These are phyloP conservation scores for Rhizopogon roseolus DNA, from an alignment of 768 basidiomycete species.

Conservation along the genomic window DNA sequence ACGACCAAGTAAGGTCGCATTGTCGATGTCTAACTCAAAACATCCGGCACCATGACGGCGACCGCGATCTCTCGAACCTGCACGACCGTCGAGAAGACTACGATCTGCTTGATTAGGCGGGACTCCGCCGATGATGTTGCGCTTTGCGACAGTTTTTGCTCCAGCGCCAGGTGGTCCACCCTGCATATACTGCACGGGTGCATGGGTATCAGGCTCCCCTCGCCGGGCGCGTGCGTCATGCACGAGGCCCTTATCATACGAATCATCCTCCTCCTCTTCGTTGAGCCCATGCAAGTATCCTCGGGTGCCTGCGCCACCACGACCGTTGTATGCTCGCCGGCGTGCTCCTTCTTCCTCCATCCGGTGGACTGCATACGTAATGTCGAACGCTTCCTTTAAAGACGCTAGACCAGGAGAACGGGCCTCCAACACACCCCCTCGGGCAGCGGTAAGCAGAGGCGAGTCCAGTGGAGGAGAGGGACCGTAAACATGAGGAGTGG, in stretches of 20 bases:
- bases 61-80: slow-evolving; percentile 63
- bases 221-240: slow-evolving; percentile 42
- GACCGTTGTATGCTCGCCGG: slow-evolving; percentile 74
- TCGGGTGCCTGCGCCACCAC: slow-evolving; percentile 69
- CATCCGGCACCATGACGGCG: slow-evolving; percentile 24
- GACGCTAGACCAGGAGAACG: slow-evolving; percentile 90
- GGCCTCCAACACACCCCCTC: slow-evolving; percentile 69
- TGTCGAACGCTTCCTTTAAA: slow-evolving; percentile 97
- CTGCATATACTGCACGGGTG: background rate
- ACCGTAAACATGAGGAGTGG: slow-evolving; percentile 54
- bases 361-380: slow-evolving; percentile 97
- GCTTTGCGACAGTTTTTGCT: slow-evolving; percentile 10
- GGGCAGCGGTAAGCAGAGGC: slow-evolving; percentile 78
- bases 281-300: slow-evolving; percentile 85
- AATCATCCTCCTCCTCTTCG: slow-evolving; percentile 83
- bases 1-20: slow-evolving; percentile 81
- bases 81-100: slow-evolving; percentile 53
- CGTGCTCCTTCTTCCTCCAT: slow-evolving; percentile 99
- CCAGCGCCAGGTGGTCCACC: slow-evolving; percentile 2
- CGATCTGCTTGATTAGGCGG: slow-evolving; percentile 15
- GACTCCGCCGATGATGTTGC: slow-evolving; percentile 2
- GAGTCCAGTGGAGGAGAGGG: slow-evolving; percentile 66
- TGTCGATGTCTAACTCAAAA: slow-evolving; percentile 86
- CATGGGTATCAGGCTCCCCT: slow-evolving; percentile 24
- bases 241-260: slow-evolving; percentile 43